Evolutionary conservation across 1,284 basidiomycete species (phyloP).

Genomic region (Mycosarcoma mackinlayi): DNA sequence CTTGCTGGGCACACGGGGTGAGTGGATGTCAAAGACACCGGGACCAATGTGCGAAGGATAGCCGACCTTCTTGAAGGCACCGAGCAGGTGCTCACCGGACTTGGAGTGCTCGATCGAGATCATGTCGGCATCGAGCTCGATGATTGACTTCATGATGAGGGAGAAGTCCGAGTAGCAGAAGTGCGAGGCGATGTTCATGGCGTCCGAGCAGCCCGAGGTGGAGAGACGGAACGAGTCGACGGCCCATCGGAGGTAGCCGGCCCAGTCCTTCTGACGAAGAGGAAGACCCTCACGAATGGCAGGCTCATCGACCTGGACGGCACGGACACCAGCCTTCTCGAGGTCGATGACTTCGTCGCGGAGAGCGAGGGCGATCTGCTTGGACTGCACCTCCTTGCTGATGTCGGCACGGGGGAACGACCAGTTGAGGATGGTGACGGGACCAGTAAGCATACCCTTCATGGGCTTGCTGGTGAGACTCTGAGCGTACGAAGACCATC

Average conservation of each 20-base stretch:
- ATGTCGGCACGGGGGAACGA: conserved; percentile 99
- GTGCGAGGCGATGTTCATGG: conserved; percentile 67
- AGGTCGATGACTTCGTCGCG: conserved; percentile 98
- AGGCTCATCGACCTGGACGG: conserved; percentile 99
- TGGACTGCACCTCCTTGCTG: conserved; percentile 94
- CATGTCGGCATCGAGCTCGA: conserved; percentile 97
- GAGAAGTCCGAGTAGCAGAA: conserved; percentile 76
- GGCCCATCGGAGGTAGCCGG: conserved; percentile 66
- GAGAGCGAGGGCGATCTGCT: conserved; percentile 97
- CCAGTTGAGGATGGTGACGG: conserved; percentile 90
- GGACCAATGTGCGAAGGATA: conserved; percentile 99
- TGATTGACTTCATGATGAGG: conserved; percentile 97
- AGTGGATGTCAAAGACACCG: conserved; percentile 94
- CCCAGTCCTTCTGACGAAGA: conserved; percentile 65
- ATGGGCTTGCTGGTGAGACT: conserved; percentile 92
- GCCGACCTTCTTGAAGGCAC: conserved; percentile 92
- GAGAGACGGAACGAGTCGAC: conserved; percentile 68
- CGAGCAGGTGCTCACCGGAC: conserved; percentile 79
- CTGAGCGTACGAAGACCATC: conserved; percentile 97
- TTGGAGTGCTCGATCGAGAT: conserved; percentile 92
- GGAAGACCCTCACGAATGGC: conserved; percentile 93
- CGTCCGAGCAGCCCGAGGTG: conserved; percentile 64
- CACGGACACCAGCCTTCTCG: conserved; percentile 95
- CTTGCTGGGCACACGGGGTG: conserved; percentile 87
- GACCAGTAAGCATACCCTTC: conserved; percentile 97